Evolutionary conservation across 495 filamentous ascomycete genomes (phyloP), one percentile per base, ranked within the genome.

Genomic region (Astrothelium subdiscretum): DNA sequence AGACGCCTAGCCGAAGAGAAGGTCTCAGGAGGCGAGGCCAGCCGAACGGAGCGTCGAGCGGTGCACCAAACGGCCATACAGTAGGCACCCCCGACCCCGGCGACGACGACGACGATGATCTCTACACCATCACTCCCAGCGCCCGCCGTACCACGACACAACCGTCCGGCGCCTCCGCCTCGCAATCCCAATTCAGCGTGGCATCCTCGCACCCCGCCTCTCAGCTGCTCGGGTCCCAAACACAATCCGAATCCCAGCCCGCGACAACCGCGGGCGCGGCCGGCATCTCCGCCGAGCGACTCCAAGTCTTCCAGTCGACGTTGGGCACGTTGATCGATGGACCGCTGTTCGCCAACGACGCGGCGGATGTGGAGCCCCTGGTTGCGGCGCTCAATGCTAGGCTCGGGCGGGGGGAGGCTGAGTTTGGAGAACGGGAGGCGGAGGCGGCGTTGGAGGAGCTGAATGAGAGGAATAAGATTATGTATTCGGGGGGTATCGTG

Each of bases 381-480:
- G 80, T 97, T 32, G 81, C 79, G 10, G 89, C 87, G 0, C 89
- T 98, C 38, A 98, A 98, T 73, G 75, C 75, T 4, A 80, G 82
- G 60, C 69, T 96, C 27, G 79, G 80, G 0, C 63, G 70, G n/a
- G 79, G 74, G 32, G 77, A 73, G 64, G 71, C 61, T 68, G 68
- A 35, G 75, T 97, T 96, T 77, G 80, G 76, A 38, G 78, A 79
- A 31, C 73, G 76, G 0, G 95, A 98, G 76, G 91, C 89, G 2
- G 74, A 88, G 59, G 77, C 82, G 72, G 92, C 90, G 58, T 72
- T 98, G 68, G 79, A 80, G 72, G 82, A 76, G 69, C 87, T 98
- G 89, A 86, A 88, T 62, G 85, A 87, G 51, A 77, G 79, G 72
- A 97, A 97, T 70, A 83, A 89, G 76, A 85, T 98, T 73, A 97